Conservation (phyloP, 108 stramenopile genomes). For the Parmales sp. region DNA sequence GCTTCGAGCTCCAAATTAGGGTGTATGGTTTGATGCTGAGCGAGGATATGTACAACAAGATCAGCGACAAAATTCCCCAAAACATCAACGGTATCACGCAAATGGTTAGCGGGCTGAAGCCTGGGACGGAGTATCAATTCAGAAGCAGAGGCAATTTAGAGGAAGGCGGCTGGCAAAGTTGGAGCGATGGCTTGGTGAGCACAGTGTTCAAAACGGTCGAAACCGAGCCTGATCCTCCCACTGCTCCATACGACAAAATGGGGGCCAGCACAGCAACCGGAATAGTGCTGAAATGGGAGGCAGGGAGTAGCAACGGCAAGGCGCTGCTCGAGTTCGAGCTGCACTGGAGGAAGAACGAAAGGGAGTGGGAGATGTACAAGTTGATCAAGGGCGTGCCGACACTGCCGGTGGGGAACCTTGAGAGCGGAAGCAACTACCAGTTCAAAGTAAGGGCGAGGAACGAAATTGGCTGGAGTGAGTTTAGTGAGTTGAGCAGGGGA, state of each 20-base stretch:
- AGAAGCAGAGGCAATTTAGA: background rate
- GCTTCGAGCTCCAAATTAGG: constrained; percentile 2
- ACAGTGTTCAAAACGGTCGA: background rate
- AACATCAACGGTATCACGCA: background rate
- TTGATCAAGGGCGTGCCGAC: background rate
- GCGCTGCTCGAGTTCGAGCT: background rate
- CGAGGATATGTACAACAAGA: background rate
- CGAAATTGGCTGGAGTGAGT: background rate
- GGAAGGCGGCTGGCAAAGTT: background rate
- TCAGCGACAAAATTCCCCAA: background rate
- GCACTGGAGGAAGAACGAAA: background rate
- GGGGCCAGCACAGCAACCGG: background rate
- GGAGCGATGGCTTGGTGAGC: constrained; percentile 2
- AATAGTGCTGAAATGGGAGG: background rate
- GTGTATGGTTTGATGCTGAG: background rate
- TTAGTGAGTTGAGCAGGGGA: no score
- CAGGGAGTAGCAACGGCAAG: background rate
- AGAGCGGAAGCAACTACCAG: background rate
- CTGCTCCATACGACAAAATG: constrained; percentile 6
- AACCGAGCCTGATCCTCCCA: constrained; percentile 1
- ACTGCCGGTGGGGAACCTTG: background rate
- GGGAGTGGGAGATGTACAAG: background rate
- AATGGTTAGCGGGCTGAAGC: background rate
- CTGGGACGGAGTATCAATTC: constrained; percentile 5
- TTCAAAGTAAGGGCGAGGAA: background rate